Conservation (phyloP, 2,329 filamentous ascomycete genomes). For the Penicillium thymicola region DNA sequence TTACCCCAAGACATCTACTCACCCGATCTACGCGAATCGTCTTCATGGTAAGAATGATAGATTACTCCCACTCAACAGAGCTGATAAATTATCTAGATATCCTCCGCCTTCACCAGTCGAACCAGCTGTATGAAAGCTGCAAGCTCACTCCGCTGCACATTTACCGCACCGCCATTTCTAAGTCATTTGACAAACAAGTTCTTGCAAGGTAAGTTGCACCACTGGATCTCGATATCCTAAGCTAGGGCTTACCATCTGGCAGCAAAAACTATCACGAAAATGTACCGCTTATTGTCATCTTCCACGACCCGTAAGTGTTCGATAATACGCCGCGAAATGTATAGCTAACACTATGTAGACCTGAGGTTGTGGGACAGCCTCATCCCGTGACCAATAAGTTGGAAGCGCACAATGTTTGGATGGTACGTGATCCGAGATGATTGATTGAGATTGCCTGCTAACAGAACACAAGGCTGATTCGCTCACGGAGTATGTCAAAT, state of each 20-base stretch:
- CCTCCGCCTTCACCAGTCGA: slow-evolving; percentile 72
- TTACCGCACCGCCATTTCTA: slow-evolving; percentile 67
- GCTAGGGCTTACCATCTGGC: not conserved
- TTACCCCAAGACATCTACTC: slow-evolving; percentile 56
- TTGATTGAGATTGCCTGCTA: slow-evolving; percentile 19
- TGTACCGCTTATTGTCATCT: slow-evolving; percentile 72
- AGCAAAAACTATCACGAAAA: slow-evolving; percentile 63
- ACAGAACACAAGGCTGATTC: slow-evolving; percentile 66
- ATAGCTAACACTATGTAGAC: slow-evolving; percentile 47
- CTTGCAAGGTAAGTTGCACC: slow-evolving; percentile 61
- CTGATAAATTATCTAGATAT: slow-evolving; percentile 54
- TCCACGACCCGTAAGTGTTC: slow-evolving; percentile 77
- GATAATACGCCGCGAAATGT: not conserved
- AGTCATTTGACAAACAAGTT: slow-evolving; percentile 81
- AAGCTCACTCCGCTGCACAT: slow-evolving; percentile 79
- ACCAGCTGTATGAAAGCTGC: slow-evolving; percentile 66
- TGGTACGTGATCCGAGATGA: slow-evolving; percentile 58
- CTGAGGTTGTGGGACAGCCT: slow-evolving; percentile 65
- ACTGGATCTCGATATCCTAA: not conserved
- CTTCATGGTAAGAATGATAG: slow-evolving; percentile 54
- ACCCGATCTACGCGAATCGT: slow-evolving; percentile 47
- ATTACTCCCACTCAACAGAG: not conserved
- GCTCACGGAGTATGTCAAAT: slow-evolving; percentile 75
- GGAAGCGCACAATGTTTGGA: slow-evolving; percentile 80
- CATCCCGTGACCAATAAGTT: slow-evolving; percentile 68